These are phyloP conservation scores for Rhizophora apiculata DNA, from an alignment of 345 rosid genomes.

Conservation along the genomic window DNA sequence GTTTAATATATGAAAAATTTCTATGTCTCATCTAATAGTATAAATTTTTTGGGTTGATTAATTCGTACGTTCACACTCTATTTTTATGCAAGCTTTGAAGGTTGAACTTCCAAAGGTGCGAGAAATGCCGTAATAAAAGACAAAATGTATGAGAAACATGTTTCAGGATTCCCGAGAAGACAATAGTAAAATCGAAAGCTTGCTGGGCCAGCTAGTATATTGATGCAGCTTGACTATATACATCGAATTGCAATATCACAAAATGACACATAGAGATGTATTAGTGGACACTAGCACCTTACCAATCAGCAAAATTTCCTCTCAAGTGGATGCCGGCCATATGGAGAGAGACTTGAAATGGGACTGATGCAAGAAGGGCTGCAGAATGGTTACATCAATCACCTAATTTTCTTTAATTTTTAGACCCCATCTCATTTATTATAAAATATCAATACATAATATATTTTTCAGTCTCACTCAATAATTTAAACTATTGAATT, in stretches of 20 bases:
- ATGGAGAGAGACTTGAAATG: slow-evolving; percentile 8
- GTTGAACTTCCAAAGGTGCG: neutral
- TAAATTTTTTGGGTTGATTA: no score
- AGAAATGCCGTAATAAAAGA: neutral
- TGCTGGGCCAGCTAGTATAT: neutral
- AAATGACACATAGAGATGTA: neutral
- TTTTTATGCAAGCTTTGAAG: no score
- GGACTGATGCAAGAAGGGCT: neutral
- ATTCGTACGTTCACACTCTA: no score
- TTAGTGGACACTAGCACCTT: neutral
- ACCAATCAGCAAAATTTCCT: slow-evolving; percentile 1
- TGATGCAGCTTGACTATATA: neutral
- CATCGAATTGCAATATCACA: neutral
- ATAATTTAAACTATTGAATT: no score
- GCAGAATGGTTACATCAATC: neutral
- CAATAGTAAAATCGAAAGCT: neutral
- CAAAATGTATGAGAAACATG: neutral
- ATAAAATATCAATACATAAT: neutral
- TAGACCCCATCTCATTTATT: slow-evolving; percentile 23
- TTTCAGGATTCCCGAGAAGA: slow-evolving; percentile 2
- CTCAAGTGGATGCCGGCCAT: slow-evolving; percentile 2
- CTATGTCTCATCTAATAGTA: no score
- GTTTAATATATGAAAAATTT: no score
- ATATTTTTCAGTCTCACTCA: no score
- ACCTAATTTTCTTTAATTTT: slow-evolving; percentile 15